Evolutionary conservation across 176 grass and related monocot species (phyloP), one percentile per base, ranked within the genome.

Genomic region (Elymus sibiricus): DNA sequence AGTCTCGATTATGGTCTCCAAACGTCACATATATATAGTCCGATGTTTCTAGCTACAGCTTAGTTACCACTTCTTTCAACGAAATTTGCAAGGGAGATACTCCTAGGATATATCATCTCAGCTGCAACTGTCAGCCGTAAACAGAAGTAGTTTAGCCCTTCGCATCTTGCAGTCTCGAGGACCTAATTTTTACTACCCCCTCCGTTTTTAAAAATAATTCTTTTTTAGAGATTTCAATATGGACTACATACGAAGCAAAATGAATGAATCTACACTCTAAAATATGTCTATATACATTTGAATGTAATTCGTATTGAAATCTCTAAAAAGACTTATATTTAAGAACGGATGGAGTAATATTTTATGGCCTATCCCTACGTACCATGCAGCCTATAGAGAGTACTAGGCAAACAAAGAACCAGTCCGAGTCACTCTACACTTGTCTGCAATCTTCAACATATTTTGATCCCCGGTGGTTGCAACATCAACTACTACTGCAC

Each of bases 391-490:
- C 83, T 49, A 81, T 13, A 40, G 13, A 51, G 34, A 72, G 53
- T 83, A 46, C 37, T 46, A 53, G 38, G 38, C n/a, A 60, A 59
- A 61, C 67, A 70, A 35, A 49, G 19, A 79, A 46, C 21, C 32
- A 55, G 79, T 79, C 74, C 14, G 43, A 56, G 65, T 61, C 74
- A 17, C 58, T 22, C 22, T 61, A 66, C 74, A 80, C 59, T 51
- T 84, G 76, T 80, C 59, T 67, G 89, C 67, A 38, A 67, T 59
- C 65, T 72, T 26, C 34, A 42, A 43, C 56, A 49, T 66, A 60
- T 74, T 68, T 70, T 27, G 56, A 61, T 72, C 37, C 53, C 32
- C 67, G 75, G 63, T 86, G 5, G 78, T 90, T 90, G 78, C 69
- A 62, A 69, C 84, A 74, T 83, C 85, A 87, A 74, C 79, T 79